Evolutionary conservation across 495 filamentous ascomycete species (phyloP).

Genomic region (Penicillium bovifimosum): DNA sequence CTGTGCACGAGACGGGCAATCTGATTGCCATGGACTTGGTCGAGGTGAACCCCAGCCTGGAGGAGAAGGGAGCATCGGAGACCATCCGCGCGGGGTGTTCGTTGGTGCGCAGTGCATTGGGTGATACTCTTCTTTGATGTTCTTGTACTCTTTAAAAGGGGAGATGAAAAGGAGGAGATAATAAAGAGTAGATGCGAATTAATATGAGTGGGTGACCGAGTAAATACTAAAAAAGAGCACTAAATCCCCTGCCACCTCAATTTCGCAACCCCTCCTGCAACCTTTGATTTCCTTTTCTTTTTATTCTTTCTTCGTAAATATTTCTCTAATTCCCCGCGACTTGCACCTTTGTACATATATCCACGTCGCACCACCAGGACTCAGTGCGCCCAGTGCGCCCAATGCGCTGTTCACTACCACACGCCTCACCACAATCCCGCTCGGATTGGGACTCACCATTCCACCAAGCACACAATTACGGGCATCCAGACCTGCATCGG

Average conservation of each 20-base stretch:
- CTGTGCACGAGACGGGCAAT: constrained; percentile 87
- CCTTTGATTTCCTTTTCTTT: neutral
- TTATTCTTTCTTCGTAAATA: neutral
- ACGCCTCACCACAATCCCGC: neutral
- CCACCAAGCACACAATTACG: neutral
- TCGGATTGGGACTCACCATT: neutral
- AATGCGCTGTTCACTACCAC: constrained; percentile 22
- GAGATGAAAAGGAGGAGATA: constrained; percentile 3
- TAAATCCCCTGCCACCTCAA: constrained; percentile 29
- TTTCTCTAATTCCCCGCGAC: neutral
- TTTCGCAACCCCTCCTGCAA: constrained; percentile 18
- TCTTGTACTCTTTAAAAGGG: too few relatives aligned
- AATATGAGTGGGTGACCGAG: neutral
- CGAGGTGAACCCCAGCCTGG: constrained; percentile 91
- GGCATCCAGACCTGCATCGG: neutral
- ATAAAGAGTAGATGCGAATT: constrained; percentile 1
- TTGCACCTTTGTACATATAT: constrained; percentile 3
- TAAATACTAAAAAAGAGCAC: constrained; percentile 3
- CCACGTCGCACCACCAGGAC: neutral
- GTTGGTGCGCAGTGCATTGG: constrained; percentile 83
- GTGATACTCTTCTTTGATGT: constrained; percentile 84
- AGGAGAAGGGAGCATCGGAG: constrained; percentile 69
- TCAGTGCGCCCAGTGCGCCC: constrained; percentile 17
- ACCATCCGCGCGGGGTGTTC: constrained; percentile 88
- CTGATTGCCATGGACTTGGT: constrained; percentile 90